Percentiles rank a stretch among this genome's conserved stretches.
Conservation (phyloP, 225 moss, liverwort and hornwort genomes). For the Polytrichum commune region DNA sequence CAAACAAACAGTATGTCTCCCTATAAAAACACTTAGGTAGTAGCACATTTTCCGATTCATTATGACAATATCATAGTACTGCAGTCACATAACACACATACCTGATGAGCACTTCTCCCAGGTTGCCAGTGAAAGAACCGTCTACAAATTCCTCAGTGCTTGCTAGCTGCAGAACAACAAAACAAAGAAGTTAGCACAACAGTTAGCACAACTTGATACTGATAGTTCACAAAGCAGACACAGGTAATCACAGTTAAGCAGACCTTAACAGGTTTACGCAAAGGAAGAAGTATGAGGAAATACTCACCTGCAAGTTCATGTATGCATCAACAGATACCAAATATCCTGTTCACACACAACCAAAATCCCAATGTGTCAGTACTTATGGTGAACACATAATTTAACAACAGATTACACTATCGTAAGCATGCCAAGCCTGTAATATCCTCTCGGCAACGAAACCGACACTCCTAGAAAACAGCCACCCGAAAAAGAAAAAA, state of each 20-base stretch:
- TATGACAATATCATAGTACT: too few relatives aligned
- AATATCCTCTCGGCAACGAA: too few relatives aligned
- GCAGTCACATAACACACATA: constrained; percentile 12
- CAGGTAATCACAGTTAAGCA: neutral
- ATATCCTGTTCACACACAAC: constrained; percentile 55
- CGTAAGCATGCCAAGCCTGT: too few relatives aligned
- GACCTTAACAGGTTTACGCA: neutral
- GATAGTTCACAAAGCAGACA: neutral
- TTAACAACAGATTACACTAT: too few relatives aligned
- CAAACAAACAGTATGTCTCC: too few relatives aligned
- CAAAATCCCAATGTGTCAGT: constrained; percentile 4
- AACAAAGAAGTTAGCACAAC: constrained; percentile 1
- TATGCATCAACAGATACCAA: constrained; percentile 96
- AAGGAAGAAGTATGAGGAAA: neutral
- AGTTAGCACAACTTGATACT: too few relatives aligned
- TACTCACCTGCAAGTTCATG: constrained; percentile 83
- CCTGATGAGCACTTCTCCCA: constrained; percentile 97
- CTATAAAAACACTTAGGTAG: too few relatives aligned
- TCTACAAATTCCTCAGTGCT: constrained; percentile 97
- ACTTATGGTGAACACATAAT: too few relatives aligned
- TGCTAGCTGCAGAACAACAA: constrained; percentile 56
- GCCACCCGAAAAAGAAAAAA: too few relatives aligned
- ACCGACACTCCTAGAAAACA: too few relatives aligned
- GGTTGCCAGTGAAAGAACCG: constrained; percentile 88
- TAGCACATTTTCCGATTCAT: too few relatives aligned